Percentiles rank a stretch among this genome's conserved stretches.
Evolutionary conservation across 2,329 filamentous ascomycete genomes (phyloP).

Genomic region (Didymellaceae sp.): DNA sequence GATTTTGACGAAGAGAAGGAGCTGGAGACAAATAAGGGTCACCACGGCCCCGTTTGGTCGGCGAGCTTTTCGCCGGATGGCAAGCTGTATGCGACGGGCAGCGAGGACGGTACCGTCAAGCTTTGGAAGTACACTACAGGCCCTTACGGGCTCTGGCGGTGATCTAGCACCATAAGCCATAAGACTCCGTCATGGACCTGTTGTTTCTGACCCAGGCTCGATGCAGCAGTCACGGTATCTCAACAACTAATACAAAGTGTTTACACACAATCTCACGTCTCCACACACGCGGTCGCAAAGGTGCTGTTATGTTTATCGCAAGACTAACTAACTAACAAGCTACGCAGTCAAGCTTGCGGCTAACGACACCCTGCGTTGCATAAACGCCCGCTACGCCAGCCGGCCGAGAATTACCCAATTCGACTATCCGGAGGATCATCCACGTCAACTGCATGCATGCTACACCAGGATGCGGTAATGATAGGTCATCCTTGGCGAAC

Average conservation of each 20-base stretch:
- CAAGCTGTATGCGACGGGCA: slow-evolving; percentile 94
- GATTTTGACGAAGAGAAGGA: slow-evolving; percentile 84
- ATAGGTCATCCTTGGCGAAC: slow-evolving; percentile 22
- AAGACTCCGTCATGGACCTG: neutral
- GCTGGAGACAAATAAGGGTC: slow-evolving; percentile 92
- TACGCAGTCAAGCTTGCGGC: neutral
- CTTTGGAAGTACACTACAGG: slow-evolving; percentile 75
- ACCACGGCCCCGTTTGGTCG: slow-evolving; percentile 97
- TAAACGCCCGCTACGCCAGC: slow-evolving; percentile 11
- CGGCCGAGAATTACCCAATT: slow-evolving; percentile 29
- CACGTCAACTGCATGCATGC: slow-evolving; percentile 23
- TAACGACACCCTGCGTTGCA: slow-evolving; percentile 1
- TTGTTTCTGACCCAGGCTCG: neutral
- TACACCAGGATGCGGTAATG: slow-evolving; percentile 14
- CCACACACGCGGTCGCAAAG: neutral
- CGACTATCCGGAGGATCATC: slow-evolving; percentile 31
- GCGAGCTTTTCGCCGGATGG: slow-evolving; percentile 93
- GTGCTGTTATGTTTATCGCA: neutral
- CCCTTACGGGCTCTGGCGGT: slow-evolving; percentile 71
- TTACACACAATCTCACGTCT: too few species aligned
- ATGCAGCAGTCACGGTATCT: neutral
- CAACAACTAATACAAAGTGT: slow-evolving; percentile 7
- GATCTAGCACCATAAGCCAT: slow-evolving; percentile 1
- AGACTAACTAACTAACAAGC: neutral
- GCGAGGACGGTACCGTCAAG: slow-evolving; percentile 97